These are phyloP conservation scores for Collybia nuda DNA, from an alignment of 768 basidiomycete species.

Conservation along the genomic window DNA sequence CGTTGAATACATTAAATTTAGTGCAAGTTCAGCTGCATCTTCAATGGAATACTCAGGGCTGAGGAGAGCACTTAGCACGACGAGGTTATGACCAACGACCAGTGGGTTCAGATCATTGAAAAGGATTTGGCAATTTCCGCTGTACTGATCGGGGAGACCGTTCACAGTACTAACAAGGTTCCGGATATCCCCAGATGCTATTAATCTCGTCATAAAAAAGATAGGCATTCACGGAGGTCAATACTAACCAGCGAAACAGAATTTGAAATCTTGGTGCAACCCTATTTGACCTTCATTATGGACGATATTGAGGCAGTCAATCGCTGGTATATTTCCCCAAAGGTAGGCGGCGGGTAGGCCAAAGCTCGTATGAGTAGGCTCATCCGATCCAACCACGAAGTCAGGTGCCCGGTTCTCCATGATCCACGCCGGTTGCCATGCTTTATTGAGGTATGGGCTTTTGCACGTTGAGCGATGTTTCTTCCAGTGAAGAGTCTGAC, in stretches of 20 bases:
- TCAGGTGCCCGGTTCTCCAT: slow-evolving; percentile 20
- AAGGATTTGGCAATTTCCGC: slow-evolving; percentile 20
- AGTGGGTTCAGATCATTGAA: slow-evolving; percentile 21
- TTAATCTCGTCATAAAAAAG: background rate
- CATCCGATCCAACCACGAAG: slow-evolving; percentile 5
- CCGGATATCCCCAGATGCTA: slow-evolving; percentile 27
- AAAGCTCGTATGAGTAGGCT: background rate
- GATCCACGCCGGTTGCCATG: slow-evolving; percentile 31
- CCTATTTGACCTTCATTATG: background rate
- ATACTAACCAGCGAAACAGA: slow-evolving; percentile 1
- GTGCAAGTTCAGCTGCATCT: slow-evolving; percentile 28
- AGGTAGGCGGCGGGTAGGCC: background rate
- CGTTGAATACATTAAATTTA: slow-evolving; percentile 34
- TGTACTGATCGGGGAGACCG: slow-evolving; percentile 19
- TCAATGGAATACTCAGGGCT: slow-evolving; percentile 18
- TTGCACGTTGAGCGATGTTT: slow-evolving; percentile 25
- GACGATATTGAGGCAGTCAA: background rate
- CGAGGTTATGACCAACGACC: slow-evolving; percentile 20
- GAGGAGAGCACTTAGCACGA: slow-evolving; percentile 25
- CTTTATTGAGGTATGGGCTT: slow-evolving; percentile 21
- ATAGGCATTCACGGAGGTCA: background rate
- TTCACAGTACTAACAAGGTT: slow-evolving; percentile 29
- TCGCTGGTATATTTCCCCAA: background rate
- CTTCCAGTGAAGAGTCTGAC: slow-evolving; percentile 28
- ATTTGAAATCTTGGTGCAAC: background rate